Percentiles rank a stretch among this genome's conserved stretches.
These are phyloP conservation scores for Pythium brachiatum DNA, from an alignment of 352 stramenopile genomes.

Conservation along the genomic window DNA sequence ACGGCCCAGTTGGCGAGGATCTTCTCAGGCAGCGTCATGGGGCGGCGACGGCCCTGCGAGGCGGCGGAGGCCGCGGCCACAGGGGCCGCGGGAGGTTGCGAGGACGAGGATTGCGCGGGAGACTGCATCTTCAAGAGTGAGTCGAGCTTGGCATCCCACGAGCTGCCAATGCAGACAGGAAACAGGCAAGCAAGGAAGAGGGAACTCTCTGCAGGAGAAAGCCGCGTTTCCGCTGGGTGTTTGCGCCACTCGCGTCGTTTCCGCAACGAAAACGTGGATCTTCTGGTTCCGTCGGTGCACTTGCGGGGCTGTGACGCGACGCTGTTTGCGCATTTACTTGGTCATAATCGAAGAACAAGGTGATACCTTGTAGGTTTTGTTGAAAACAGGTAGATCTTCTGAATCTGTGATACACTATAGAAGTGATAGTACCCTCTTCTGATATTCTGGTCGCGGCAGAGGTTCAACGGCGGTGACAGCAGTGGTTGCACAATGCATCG, in stretches of 20 bases:
- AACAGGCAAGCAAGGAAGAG: not conserved
- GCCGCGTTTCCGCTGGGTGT: constrained; percentile 9
- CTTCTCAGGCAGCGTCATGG: constrained; percentile 81
- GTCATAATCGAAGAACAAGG: not conserved
- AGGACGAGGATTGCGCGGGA: constrained; percentile 6
- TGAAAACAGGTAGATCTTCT: too few relatives aligned
- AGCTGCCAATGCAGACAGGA: not conserved
- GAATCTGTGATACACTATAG: too few relatives aligned
- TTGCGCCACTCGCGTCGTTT: constrained; percentile 18
- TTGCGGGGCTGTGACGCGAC: constrained; percentile 7
- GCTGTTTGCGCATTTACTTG: constrained; percentile 23
- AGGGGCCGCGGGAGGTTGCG: not conserved
- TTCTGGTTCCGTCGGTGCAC: constrained; percentile 22
- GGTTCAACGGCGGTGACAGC: not conserved
- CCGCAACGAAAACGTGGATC: constrained; percentile 7
- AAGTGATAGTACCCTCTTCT: constrained; percentile 21
- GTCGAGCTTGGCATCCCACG: not conserved
- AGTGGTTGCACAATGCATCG: constrained; percentile 9
- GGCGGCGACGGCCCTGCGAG: constrained; percentile 31
- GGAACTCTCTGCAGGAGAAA: not conserved
- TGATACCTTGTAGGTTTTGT: too few relatives aligned
- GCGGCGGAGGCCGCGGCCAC: constrained; percentile 1
- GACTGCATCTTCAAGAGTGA: constrained; percentile 30
- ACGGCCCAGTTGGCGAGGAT: constrained; percentile 78
- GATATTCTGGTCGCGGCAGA: not conserved